These are phyloP conservation scores for Alternaria sp. DNA, from an alignment of 2,329 filamentous ascomycete genomes.

Conservation along the genomic window DNA sequence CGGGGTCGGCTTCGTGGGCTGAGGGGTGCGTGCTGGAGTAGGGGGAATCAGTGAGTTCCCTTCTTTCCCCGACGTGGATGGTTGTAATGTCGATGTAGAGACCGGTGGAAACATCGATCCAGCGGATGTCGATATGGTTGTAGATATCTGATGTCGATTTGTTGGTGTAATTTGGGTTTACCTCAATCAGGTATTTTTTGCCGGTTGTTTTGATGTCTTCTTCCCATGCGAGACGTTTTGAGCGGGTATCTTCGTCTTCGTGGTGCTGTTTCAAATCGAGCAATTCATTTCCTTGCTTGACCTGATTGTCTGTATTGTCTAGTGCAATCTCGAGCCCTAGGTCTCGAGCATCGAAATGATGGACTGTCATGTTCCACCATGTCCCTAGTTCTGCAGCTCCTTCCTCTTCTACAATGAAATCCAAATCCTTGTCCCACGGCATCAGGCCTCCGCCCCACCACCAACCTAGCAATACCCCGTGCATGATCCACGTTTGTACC, in stretches of 20 bases:
- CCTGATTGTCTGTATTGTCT: neutral
- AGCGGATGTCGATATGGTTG: slow-evolving; percentile 69
- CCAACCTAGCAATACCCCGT: slow-evolving; percentile 68
- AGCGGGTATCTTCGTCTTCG: slow-evolving; percentile 20
- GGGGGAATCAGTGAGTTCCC: neutral
- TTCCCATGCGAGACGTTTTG: slow-evolving; percentile 2
- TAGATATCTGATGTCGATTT: slow-evolving; percentile 55
- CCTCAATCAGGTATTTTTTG: slow-evolving; percentile 64
- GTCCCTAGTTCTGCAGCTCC: slow-evolving; percentile 65
- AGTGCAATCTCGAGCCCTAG: slow-evolving; percentile 13
- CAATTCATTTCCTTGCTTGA: neutral
- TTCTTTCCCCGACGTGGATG: slow-evolving; percentile 53
- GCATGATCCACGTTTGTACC: slow-evolving; percentile 70
- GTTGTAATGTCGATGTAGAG: slow-evolving; percentile 71
- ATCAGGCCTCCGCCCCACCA: slow-evolving; percentile 70
- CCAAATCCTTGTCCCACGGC: slow-evolving; percentile 70
- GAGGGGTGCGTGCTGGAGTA: slow-evolving; percentile 4
- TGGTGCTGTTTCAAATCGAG: slow-evolving; percentile 20
- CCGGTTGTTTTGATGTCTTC: slow-evolving; percentile 24
- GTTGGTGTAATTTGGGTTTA: slow-evolving; percentile 65
- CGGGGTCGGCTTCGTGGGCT: slow-evolving; percentile 2
- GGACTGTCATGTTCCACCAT: slow-evolving; percentile 71
- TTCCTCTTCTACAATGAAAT: slow-evolving; percentile 66
- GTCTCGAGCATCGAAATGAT: slow-evolving; percentile 44
- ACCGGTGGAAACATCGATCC: slow-evolving; percentile 68